Base-by-base conservation (phyloP, 192 early-diverging fungal species). In the Entomortierella lignicola region DNA sequence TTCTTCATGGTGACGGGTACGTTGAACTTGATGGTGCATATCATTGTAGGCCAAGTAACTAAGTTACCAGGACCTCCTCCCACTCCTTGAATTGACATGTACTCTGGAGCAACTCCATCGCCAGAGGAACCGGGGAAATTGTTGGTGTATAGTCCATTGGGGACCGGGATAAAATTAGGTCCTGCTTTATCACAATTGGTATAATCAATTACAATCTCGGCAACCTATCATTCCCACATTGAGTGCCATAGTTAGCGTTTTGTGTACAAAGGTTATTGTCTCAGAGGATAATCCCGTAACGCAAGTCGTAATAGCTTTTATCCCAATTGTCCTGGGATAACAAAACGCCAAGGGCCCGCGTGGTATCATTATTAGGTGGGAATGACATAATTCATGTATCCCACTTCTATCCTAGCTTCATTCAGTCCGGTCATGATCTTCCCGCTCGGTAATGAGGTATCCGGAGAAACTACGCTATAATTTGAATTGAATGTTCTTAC, bases 201-300 rank as follows among this genome's bases (percentile, higher is more conserved):
- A 84, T 99, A 99, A 85, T 99, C 95, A 61, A 99, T 92, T 6
- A 89, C 80, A 30, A 98, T 69, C 74, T 99, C 93, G 61, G 92
- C 87, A 2, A 99, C 94, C 88, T 90, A 37, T 21, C 27, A 57
- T 5, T 4, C 44, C 15, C 44, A 47, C 4, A 47, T 15, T 11
- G 17, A 47, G 17, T 4, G 44, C 12, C 4, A 15, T n/a, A 20
- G 20, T 47, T 5, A 47, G 44, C 44, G 39, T 42, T 42, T 42
- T 42, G n/a, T n/a, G n/a, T n/a, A n/a, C 10, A 37, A 37, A 37
- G 34, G 34, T 37, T 10, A 37, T 37, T n/a, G n/a, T n/a, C n/a
- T n/a, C n/a, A n/a, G n/a, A n/a, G n/a, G n/a, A n/a, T n/a, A n/a
- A n/a, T n/a, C n/a, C n/a, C n/a, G n/a, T n/a, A n/a, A n/a, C n/a